Evolutionary conservation across 2,329 filamentous ascomycete genomes (phyloP), one percentile per base, ranked within the genome.

Genomic region (Elsinoe arachidis): DNA sequence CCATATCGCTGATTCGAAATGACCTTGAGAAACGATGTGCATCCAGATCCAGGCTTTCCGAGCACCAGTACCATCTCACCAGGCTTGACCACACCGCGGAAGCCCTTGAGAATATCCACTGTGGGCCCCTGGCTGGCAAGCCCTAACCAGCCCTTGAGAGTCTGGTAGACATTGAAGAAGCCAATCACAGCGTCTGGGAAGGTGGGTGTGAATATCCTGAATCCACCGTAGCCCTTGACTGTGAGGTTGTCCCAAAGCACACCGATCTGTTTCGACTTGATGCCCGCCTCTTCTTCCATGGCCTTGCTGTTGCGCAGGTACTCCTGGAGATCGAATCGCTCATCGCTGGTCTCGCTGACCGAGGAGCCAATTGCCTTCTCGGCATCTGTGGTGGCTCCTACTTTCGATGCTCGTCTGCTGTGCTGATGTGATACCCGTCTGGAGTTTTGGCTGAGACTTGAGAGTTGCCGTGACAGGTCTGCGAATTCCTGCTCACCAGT

Each of bases 21-120:
- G 19, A 79, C 75, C 58, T 80, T 80, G 37, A 81, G 66, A 64
- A 81, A 79, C 0, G 77, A 77, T 0, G 78, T 80, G 62, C 78
- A 81, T 37, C 79, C 78, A 34, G 71, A 73, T 0, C 88, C 88
- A 0, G 89, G 89, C 61, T 84, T 81, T 19, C 89, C 89, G 5
- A 95, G 76, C 0, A 95, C 89, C 1, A 95, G 76, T 0, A 92
- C 80, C 90, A 96, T 95, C 75, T 96, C 90, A 1, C 90, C 91
- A 0, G 89, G 87, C 61, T 85, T 84, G 58, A 83, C 82, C 1
- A 77, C 70, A 49, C 75, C 87, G 54, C 77, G 78, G 73, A 91
- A 93, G 62, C 81, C 76, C 60, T 88, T 79, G 21, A 95, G 73
- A 46, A 95, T 84, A 5, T 88, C 85, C 39, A 85, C 80, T 10